Evolutionary conservation across 2,329 filamentous ascomycete genomes (phyloP).

Genomic region (Fusarium agapanthi): DNA sequence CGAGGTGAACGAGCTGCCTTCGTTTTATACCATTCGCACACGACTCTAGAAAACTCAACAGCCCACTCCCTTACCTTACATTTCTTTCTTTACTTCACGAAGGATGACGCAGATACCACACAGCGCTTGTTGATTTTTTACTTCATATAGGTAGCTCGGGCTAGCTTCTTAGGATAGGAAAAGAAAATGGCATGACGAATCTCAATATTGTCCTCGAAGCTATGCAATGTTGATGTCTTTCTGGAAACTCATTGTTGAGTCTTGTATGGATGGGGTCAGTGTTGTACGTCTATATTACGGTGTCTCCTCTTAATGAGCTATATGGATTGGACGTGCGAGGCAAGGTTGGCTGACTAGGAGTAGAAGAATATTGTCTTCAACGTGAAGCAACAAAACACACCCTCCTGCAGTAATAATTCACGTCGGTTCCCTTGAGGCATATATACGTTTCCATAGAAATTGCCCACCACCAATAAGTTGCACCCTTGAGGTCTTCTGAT

Average conservation of each 20-base stretch:
- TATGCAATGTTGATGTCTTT: not conserved
- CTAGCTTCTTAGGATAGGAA: slow-evolving; percentile 37
- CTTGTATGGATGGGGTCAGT: not conserved
- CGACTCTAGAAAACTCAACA: slow-evolving; percentile 32
- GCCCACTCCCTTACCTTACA: slow-evolving; percentile 24
- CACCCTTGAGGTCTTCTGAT: not conserved
- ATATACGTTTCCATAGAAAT: not conserved
- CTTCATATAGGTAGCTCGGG: slow-evolving; percentile 30
- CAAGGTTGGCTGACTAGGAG: not conserved
- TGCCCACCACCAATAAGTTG: not conserved
- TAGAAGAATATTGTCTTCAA: not conserved
- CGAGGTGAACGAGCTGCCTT: slow-evolving; percentile 3
- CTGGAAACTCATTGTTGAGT: not conserved
- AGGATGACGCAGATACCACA: slow-evolving; percentile 32
- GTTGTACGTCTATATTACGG: not conserved
- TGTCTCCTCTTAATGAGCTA: not conserved
- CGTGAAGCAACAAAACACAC: not conserved
- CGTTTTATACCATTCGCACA: slow-evolving; percentile 33
- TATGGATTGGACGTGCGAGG: not conserved
- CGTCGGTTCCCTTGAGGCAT: not conserved
- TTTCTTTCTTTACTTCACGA: slow-evolving; percentile 14
- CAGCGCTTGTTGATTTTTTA: slow-evolving; percentile 28
- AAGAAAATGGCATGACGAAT: slow-evolving; percentile 28
- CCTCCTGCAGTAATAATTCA: too few relatives aligned
- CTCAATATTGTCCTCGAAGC: not conserved